Percentiles rank a stretch among this genome's conserved stretches.
Evolutionary conservation across 129 eudicot species (phyloP).

Genomic region (Lactuca saligna): DNA sequence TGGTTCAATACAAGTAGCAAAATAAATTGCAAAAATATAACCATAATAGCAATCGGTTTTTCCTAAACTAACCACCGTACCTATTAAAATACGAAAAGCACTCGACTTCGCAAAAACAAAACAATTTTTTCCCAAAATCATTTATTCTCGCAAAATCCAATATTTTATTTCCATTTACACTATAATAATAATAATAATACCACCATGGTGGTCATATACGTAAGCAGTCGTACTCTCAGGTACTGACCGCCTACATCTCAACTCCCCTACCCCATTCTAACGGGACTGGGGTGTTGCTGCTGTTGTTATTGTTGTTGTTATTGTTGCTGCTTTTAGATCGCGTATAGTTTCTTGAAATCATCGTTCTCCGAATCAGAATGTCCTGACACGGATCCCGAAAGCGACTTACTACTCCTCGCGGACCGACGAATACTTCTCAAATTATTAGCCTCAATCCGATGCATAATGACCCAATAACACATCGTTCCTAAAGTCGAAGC

Average conservation of each 20-base stretch:
- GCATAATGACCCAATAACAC: conserved; percentile 76
- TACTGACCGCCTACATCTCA: not conserved
- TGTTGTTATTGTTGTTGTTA: not conserved
- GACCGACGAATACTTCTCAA: conserved; percentile 50
- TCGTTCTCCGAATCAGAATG: conserved; percentile 51
- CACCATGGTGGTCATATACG: not conserved
- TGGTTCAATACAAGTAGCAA: conserved; percentile 14
- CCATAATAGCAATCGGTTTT: conserved; percentile 16
- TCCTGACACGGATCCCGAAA: conserved; percentile 48
- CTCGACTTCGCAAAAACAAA: not conserved
- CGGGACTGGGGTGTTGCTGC: not conserved
- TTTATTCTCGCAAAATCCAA: not conserved
- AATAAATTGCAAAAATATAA: conserved; percentile 14
- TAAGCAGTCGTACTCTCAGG: not conserved
- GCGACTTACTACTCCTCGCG: conserved; percentile 52
- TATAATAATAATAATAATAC: not conserved
- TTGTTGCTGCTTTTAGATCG: conserved; percentile 24
- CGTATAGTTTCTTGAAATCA: conserved; percentile 54
- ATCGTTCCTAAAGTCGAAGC: conserved; percentile 66
- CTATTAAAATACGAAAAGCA: not conserved
- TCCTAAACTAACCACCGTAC: conserved; percentile 4
- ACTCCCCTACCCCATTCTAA: not conserved
- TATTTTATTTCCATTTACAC: not conserved
- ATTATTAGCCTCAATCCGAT: conserved; percentile 62
- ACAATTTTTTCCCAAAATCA: conserved; percentile 1